phyloP scores from a whole-genome alignment of 1,139 yeast genomes.

The Cylindricascospora bacillispora region DNA sequence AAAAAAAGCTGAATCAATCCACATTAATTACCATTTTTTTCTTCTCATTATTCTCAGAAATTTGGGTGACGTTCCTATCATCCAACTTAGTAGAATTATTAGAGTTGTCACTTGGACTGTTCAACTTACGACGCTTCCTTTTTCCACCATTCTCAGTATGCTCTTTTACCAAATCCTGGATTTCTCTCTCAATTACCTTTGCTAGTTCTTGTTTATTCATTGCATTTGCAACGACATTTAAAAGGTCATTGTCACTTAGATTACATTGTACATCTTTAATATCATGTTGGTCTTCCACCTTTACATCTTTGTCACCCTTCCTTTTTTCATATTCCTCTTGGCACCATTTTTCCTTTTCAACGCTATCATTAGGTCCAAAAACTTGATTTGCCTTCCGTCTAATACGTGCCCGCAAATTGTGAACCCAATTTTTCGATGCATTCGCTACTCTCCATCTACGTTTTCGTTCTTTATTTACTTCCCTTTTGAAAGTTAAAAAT shows the following conservation, averaged over 20 bases:
- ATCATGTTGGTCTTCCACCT: conserved; percentile 2
- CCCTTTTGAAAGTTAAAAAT: conserved; percentile 42
- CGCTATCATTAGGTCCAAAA: conserved; percentile 51
- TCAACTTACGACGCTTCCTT: conserved; percentile 1
- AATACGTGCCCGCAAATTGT: conserved; percentile 70
- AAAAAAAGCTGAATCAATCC: too few species aligned
- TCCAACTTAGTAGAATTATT: neutral
- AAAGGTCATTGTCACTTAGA: conserved; percentile 20
- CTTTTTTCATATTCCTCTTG: conserved; percentile 52
- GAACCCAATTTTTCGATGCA: conserved; percentile 70
- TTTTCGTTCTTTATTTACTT: conserved; percentile 63
- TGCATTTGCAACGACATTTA: conserved; percentile 20
- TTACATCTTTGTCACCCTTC: conserved; percentile 43
- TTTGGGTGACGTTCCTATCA: neutral
- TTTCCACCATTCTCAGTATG: conserved; percentile 6
- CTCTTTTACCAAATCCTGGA: conserved; percentile 11
- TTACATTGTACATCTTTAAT: conserved; percentile 2
- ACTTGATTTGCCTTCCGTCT: conserved; percentile 54
- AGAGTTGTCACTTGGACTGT: neutral
- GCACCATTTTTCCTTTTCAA: conserved; percentile 58
- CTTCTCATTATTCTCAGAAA: neutral
- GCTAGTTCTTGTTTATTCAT: conserved; percentile 19
- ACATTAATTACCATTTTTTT: too few species aligned
- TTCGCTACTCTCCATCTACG: conserved; percentile 85
- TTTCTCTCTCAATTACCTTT: conserved; percentile 16